Evolutionary conservation across 2,329 filamentous ascomycete genomes (phyloP), one percentile per base, ranked within the genome.

Genomic region (Neofusicoccum sp.): DNA sequence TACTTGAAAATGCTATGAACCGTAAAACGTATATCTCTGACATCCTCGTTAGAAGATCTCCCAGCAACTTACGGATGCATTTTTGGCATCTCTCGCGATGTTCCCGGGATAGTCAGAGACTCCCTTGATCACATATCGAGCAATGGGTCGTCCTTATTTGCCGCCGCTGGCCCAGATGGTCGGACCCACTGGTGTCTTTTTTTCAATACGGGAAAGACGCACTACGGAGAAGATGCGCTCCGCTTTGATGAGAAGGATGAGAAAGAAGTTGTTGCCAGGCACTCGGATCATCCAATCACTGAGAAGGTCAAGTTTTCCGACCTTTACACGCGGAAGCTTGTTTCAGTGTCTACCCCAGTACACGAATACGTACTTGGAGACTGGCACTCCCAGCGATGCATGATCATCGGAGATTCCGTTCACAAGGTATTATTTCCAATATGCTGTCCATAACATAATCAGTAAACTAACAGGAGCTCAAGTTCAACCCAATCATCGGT

Each of bases 361-460:
- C 70, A 76, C 51, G 75, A 78, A 62, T 73, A 72, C 38, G 68
- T 76, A 1, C 69, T 76, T 9, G 63, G 71, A 6, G 67, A 70
- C 33, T 79, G 77, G 73, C 70, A 75, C 51, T 76, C 70, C 36
- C 67, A 70, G 12, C 66, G 78, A 12, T 71, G 76, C 3, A 68
- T 79, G 1, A 65, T 71, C 1, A 69, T 80, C 6, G 78, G 77
- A 0, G 78, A 80, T 63, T 68, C 77, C 0, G 74, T 70, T 3
- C 77, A 80, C 62, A 80, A 79, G 69, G 74, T 72, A 65, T 59
- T 26, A 26, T 6, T 1, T 16, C 8, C 1, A 24, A 16, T 20
- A 12, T 7, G 7, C 16, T 9, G 34, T 7, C 14, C 7, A 38
- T 14, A 16, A 26, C 7, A 20, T 8, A 49, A 49, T 14, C 34